A percentile compares a stretch with the other conserved stretches of the same genome.
phyloP scores from a whole-genome alignment of 2,329 filamentous ascomycete species.

The Malbranchea cinnamomea region DNA sequence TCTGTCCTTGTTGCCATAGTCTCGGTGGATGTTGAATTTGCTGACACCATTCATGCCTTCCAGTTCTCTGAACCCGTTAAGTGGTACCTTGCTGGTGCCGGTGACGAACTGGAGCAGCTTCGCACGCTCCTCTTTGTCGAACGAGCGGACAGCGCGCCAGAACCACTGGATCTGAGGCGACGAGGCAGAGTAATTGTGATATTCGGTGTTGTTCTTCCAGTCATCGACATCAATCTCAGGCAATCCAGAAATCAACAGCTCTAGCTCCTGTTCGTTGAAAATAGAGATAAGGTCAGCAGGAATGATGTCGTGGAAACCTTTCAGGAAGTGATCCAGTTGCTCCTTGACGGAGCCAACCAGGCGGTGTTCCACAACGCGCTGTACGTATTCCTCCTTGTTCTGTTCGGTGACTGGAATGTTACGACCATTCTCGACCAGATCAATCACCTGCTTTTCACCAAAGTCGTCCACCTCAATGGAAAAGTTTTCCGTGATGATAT shows the following conservation, averaged over 20 bases:
- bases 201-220: conserved; percentile 98
- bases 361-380: conserved; percentile 84
- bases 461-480: conserved; percentile 90
- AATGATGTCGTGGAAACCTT: conserved; percentile 96
- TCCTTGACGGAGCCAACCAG: conserved; percentile 83
- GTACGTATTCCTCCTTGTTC: conserved; percentile 97
- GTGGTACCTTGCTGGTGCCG: conserved; percentile 91
- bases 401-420: conserved; percentile 92
- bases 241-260: conserved; percentile 87
- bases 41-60: conserved; percentile 99
- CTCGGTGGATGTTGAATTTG: conserved; percentile 96
- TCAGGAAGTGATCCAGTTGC: conserved; percentile 85
- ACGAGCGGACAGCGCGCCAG: conserved; percentile 92
- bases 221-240: conserved; percentile 97
- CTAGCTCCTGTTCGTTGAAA: conserved; percentile 96
- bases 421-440: conserved; percentile 73
- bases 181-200: conserved; percentile 90
- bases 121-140: conserved; percentile 96
- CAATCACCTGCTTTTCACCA: conserved; percentile 72
- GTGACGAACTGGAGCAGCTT: conserved; percentile 97
- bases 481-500: conserved; percentile 93
- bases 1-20: conserved; percentile 91
- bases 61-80: conserved; percentile 97
- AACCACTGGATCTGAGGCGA: conserved; percentile 99
- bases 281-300: conserved; percentile 87